These are phyloP conservation scores for Gaertneriomyces sp. DNA, from an alignment of 192 early-diverging fungal species.

Conservation along the genomic window DNA sequence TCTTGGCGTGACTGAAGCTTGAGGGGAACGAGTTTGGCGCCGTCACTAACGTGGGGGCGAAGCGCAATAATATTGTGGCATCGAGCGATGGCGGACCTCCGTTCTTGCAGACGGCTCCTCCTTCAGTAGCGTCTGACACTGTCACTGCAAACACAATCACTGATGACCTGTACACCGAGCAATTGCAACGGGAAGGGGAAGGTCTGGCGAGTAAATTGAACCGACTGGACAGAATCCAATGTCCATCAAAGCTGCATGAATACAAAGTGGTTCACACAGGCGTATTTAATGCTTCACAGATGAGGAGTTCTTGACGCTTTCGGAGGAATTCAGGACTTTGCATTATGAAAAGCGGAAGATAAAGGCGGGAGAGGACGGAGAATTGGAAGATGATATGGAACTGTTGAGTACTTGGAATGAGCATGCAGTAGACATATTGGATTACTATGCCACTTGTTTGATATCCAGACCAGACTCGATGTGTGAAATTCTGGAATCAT, in stretches of 20 bases:
- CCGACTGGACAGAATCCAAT: background rate
- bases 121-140: too few relatives aligned
- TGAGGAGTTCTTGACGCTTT: background rate
- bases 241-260: conserved; percentile 5
- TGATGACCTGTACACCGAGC: background rate
- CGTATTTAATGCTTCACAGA: background rate
- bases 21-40: too few relatives aligned
- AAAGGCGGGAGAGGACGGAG: background rate
- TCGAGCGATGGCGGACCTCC: too few relatives aligned
- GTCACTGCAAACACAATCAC: too few relatives aligned
- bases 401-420: background rate
- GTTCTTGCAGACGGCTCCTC: too few relatives aligned
- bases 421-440: background rate
- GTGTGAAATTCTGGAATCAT: too few relatives aligned
- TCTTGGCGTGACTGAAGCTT: too few relatives aligned
- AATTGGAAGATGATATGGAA: background rate
- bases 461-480: too few relatives aligned
- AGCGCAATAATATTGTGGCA: too few relatives aligned
- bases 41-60: too few relatives aligned
- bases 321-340: background rate
- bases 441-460: background rate
- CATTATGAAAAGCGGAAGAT: background rate
- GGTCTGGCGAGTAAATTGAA: background rate
- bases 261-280: conserved; percentile 1
- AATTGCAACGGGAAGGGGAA: conserved; percentile 3